Conservation (phyloP, 805 yeast genomes). For the Phaffomyces thermotolerans region DNA sequence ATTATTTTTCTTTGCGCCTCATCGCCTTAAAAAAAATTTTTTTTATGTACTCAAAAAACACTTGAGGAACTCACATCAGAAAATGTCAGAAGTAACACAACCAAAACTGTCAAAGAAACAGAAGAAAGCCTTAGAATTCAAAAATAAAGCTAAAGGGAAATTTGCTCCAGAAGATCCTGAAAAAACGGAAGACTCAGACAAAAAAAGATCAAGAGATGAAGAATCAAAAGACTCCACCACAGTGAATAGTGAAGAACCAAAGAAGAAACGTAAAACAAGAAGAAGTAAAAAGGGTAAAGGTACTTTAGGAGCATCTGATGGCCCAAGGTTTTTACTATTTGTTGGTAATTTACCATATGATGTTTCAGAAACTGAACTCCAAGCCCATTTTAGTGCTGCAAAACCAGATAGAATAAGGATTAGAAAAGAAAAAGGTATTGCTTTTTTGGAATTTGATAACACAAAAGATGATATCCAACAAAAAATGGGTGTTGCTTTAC, state of each 20-base stretch:
- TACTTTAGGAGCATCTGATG: constrained; percentile 28
- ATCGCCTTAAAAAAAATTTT: not conserved
- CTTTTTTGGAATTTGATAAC: constrained; percentile 76
- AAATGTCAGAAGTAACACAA: constrained; percentile 15
- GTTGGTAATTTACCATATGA: constrained; percentile 87
- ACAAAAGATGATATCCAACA: constrained; percentile 53
- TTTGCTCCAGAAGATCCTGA: constrained; percentile 20
- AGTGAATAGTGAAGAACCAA: constrained; percentile 25
- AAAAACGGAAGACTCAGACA: constrained; percentile 14
- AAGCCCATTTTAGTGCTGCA: constrained; percentile 63
- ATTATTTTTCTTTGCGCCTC: no score
- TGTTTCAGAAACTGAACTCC: constrained; percentile 51
- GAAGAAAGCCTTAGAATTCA: constrained; percentile 54
- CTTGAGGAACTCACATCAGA: no score
- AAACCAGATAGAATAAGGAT: constrained; percentile 72
- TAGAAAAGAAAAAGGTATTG: constrained; percentile 83
- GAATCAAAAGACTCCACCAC: constrained; percentile 14
- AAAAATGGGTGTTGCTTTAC: constrained; percentile 76
- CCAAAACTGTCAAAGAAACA: constrained; percentile 58
- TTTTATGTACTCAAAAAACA: no score
- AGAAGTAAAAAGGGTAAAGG: constrained; percentile 68
- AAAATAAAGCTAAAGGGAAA: constrained; percentile 26
- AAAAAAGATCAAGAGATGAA: constrained; percentile 18
- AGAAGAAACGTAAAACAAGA: constrained; percentile 68
- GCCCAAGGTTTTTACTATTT: constrained; percentile 72